phyloP scores from a whole-genome alignment of 805 yeast species.

The Phaffomyces antillensis region DNA sequence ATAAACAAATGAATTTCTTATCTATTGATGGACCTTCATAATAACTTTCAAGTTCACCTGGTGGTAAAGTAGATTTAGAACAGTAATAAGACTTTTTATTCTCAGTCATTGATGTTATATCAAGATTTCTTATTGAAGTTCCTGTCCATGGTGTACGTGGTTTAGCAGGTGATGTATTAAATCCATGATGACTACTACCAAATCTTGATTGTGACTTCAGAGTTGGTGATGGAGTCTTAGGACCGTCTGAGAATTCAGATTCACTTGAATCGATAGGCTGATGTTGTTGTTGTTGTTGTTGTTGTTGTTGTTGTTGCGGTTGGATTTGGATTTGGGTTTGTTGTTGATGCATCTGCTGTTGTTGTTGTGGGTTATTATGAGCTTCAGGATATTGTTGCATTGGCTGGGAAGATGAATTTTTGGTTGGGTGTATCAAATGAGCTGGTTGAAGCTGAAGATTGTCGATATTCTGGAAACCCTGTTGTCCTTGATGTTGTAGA shows the following conservation, averaged over 20 bases:
- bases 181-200: neutral
- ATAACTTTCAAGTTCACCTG: conserved; percentile 81
- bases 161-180: conserved; percentile 8
- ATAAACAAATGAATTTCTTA: conserved; percentile 68
- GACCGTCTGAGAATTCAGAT: conserved; percentile 27
- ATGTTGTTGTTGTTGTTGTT: neutral
- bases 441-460: neutral
- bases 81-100: conserved; percentile 19
- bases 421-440: neutral
- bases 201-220: conserved; percentile 29
- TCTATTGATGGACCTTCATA: conserved; percentile 74
- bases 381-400: neutral
- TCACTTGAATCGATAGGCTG: conserved; percentile 22
- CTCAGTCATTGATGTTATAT: conserved; percentile 7
- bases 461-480: no score
- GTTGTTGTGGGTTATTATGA: neutral
- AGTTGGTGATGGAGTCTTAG: conserved; percentile 39
- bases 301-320: neutral
- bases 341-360: neutral
- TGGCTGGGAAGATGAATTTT: neutral
- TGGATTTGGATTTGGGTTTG: neutral
- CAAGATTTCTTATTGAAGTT: conserved; percentile 16
- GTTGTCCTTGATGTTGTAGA: no score
- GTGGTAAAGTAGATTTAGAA: conserved; percentile 60
- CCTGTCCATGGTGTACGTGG: conserved; percentile 15